phyloP scores from a whole-genome alignment of 495 filamentous ascomycete genomes.

The Penicillium parvum region DNA sequence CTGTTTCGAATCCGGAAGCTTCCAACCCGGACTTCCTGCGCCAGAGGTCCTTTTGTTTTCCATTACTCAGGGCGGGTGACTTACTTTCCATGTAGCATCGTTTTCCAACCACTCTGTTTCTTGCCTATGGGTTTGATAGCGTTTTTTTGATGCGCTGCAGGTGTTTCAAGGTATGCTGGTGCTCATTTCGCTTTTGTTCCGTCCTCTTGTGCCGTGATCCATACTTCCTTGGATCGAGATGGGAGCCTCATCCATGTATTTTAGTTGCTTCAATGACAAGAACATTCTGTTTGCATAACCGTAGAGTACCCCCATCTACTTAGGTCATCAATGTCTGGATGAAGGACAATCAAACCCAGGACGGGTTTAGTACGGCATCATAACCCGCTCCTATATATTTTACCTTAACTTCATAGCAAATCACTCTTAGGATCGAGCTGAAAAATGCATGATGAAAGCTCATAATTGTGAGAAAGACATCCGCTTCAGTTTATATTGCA shows the following conservation, averaged over 20 bases:
- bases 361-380: too few species aligned
- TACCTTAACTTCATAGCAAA: too few species aligned
- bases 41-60: constrained; percentile 6
- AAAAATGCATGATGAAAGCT: too few species aligned
- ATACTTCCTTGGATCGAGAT: constrained; percentile 2
- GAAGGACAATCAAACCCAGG: too few species aligned
- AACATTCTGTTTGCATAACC: too few species aligned
- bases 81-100: constrained; percentile 33
- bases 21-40: constrained; percentile 1
- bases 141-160: constrained; percentile 18
- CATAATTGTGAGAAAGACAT: too few species aligned
- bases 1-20: constrained; percentile 6
- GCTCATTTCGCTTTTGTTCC: not conserved
- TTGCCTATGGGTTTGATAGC: constrained; percentile 27
- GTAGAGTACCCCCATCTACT: too few species aligned
- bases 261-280: too few species aligned
- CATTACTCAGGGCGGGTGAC: constrained; percentile 22
- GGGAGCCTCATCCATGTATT: constrained; percentile 16
- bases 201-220: not conserved
- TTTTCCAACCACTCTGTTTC: constrained; percentile 11
- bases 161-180: not conserved
- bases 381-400: too few species aligned
- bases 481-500: too few species aligned
- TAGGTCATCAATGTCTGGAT: too few species aligned
- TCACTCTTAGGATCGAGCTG: too few species aligned